phyloP scores from a whole-genome alignment of 2,329 filamentous ascomycete species.

The Fusarium keratoplasticum region DNA sequence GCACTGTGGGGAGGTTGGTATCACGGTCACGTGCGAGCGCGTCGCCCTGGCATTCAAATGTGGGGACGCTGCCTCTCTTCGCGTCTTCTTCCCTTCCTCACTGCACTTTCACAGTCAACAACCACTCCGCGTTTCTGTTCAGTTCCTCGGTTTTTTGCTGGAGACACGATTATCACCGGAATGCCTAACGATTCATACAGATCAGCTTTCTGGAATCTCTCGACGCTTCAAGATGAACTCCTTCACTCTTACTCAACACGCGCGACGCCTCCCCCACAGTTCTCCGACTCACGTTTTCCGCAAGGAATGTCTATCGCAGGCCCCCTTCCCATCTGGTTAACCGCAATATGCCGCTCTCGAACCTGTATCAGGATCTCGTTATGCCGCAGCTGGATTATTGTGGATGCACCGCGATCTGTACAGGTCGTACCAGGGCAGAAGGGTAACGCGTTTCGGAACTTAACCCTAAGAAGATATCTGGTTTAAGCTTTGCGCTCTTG shows the following conservation, averaged over 20 bases:
- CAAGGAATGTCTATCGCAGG: conserved; percentile 70
- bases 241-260: conserved; percentile 60
- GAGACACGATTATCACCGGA: conserved; percentile 26
- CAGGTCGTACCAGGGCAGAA: conserved; percentile 54
- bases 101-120: conserved; percentile 28
- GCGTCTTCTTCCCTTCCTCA: conserved; percentile 8
- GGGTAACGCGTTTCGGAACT: conserved; percentile 83
- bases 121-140: conserved; percentile 29
- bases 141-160: conserved; percentile 26
- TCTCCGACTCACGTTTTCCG: conserved; percentile 79
- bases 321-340: conserved; percentile 53
- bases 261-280: conserved; percentile 85
- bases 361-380: conserved; percentile 68
- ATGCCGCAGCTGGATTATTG: conserved; percentile 61
- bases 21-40: conserved; percentile 44
- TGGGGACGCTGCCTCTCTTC: conserved; percentile 15
- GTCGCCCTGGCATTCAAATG: conserved; percentile 12
- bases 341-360: conserved; percentile 68
- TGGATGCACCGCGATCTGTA: conserved; percentile 39
- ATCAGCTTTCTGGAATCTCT: conserved; percentile 23
- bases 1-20: conserved; percentile 19
- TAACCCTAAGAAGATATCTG: conserved; percentile 92
- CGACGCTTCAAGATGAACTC: conserved; percentile 51
- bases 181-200: conserved; percentile 24
- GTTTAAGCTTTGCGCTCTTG: conserved; percentile 79